A percentile compares a stretch with the other conserved stretches of the same genome.
Conservation (phyloP, 257 asterid species). For the Capsicum chinense region DNA sequence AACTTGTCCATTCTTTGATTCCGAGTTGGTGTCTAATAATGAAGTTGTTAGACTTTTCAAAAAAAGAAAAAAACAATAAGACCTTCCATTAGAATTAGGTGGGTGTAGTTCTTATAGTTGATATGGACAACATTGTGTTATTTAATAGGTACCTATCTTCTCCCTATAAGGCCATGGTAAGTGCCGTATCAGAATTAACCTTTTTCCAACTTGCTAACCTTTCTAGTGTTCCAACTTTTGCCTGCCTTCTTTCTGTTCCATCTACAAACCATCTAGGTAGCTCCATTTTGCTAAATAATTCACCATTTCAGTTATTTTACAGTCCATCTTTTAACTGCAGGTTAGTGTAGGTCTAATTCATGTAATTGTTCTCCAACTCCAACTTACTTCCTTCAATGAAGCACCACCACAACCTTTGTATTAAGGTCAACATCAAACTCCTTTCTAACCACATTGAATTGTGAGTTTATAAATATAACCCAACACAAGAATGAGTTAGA, state of each 20-base stretch:
- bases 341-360: background rate
- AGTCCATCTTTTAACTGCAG: background rate
- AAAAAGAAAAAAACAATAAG: background rate
- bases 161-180: background rate
- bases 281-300: conserved; percentile 9
- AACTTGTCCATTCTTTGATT: background rate
- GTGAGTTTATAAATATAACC: background rate
- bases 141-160: background rate
- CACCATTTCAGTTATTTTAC: background rate
- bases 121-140: background rate
- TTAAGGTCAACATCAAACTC: background rate
- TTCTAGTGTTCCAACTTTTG: conserved; percentile 14
- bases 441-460: conserved; percentile 17
- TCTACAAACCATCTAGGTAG: background rate
- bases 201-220: background rate
- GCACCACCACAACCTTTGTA: background rate
- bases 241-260: background rate
- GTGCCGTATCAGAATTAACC: background rate
- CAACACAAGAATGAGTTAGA: background rate
- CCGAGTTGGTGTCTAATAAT: background rate
- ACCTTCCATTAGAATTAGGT: background rate
- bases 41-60: background rate
- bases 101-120: background rate
- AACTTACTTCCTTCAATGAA: background rate
- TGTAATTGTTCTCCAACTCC: background rate